Conservation (phyloP, 1,139 yeast species). For the Taphrina flavorubra region DNA sequence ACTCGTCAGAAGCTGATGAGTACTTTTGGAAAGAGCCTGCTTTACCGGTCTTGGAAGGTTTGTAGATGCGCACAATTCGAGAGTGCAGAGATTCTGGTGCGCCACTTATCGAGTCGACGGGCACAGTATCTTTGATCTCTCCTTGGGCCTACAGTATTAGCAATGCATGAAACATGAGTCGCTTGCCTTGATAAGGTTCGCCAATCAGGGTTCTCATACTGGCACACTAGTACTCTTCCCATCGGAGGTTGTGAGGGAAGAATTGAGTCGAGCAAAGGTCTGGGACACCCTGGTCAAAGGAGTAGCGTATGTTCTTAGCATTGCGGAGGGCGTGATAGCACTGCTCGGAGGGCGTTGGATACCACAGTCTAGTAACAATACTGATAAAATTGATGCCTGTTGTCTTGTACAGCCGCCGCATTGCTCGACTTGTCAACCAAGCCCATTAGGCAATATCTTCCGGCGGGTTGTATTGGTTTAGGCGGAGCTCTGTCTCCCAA, state of each 20-base stretch:
- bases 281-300: constrained; percentile 1
- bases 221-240: constrained; percentile 19
- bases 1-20: neutral
- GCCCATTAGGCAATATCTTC: neutral
- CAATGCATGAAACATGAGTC: neutral
- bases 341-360: too few relatives aligned
- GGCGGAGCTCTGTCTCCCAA: neutral
- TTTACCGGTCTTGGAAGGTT: constrained; percentile 69
- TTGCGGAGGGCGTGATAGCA: neutral
- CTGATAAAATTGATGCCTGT: neutral
- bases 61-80: constrained; percentile 77
- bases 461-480: neutral
- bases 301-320: constrained; percentile 9
- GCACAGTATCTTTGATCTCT: constrained; percentile 30
- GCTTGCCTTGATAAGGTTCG: neutral
- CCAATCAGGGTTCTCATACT: neutral
- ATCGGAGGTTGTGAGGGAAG: constrained; percentile 9
- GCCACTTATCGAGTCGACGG: constrained; percentile 73
- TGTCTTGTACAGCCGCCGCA: neutral
- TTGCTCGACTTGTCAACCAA: too few relatives aligned
- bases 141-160: constrained; percentile 13
- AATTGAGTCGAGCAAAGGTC: constrained; percentile 4
- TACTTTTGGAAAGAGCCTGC: too few relatives aligned
- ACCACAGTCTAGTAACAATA: too few relatives aligned
- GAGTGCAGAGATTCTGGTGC: constrained; percentile 70